Percentiles rank a stretch among this genome's conserved stretches.
Evolutionary conservation across 2,329 filamentous ascomycete genomes (phyloP).

Genomic region (Microcyclospora tardicrescens): DNA sequence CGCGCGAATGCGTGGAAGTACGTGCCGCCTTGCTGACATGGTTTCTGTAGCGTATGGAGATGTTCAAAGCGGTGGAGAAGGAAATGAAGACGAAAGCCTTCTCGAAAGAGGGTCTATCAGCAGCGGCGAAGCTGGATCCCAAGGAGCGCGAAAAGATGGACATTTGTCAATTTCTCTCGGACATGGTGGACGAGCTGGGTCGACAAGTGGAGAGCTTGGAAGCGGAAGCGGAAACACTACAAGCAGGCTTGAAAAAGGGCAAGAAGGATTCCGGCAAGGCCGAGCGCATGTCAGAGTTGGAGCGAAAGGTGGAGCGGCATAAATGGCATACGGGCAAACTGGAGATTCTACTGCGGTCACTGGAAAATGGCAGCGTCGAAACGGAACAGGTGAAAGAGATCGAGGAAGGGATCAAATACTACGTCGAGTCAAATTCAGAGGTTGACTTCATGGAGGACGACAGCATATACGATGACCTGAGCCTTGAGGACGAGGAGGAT

Average conservation of each 20-base stretch:
- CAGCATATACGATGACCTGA: constrained; percentile 85
- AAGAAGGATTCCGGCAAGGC: constrained; percentile 66
- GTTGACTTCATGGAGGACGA: constrained; percentile 91
- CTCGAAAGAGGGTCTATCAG: constrained; percentile 91
- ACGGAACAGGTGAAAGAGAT: constrained; percentile 74
- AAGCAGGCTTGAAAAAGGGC: constrained; percentile 85
- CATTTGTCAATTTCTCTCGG: constrained; percentile 69
- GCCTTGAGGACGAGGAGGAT: constrained; percentile 84
- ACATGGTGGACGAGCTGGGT: constrained; percentile 83
- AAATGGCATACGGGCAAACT: constrained; percentile 94
- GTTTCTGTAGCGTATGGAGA: constrained; percentile 75
- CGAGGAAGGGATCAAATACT: constrained; percentile 88
- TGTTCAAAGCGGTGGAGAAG: constrained; percentile 99
- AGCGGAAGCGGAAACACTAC: constrained; percentile 75
- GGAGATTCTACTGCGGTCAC: constrained; percentile 73
- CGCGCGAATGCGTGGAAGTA: constrained; percentile 3
- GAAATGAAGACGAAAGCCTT: constrained; percentile 99
- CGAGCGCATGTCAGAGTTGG: constrained; percentile 77
- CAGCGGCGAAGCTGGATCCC: constrained; percentile 87
- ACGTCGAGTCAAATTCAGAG: constrained; percentile 79
- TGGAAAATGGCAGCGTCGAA: constrained; percentile 89
- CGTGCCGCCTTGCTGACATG: constrained; percentile 7
- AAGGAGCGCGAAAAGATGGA: constrained; percentile 93
- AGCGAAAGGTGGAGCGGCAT: constrained; percentile 74
- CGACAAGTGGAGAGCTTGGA: constrained; percentile 87